Evolutionary conservation across 2,329 filamentous ascomycete genomes (phyloP).

Genomic region (Penicillium sp.): DNA sequence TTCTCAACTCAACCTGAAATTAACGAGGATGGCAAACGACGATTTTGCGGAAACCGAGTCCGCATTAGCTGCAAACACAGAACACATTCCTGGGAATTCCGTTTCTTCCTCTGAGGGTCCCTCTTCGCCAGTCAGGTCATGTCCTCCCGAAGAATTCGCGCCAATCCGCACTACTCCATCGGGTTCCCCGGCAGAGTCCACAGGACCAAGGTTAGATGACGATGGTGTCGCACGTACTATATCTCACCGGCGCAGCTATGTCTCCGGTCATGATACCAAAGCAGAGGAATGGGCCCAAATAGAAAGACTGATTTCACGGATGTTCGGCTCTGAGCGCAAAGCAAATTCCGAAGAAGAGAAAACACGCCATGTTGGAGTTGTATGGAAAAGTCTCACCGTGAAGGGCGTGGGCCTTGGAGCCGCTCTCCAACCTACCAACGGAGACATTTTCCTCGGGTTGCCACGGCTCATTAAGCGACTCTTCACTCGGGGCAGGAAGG

Average conservation of each 20-base stretch:
- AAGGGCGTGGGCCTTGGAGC: slow-evolving; percentile 69
- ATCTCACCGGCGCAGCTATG: slow-evolving; percentile 28
- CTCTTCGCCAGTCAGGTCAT: slow-evolving; percentile 1
- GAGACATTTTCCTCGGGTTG: slow-evolving; percentile 55
- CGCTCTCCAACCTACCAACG: slow-evolving; percentile 57
- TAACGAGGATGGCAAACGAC: neutral
- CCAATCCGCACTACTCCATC: slow-evolving; percentile 16
- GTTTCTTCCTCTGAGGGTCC: neutral
- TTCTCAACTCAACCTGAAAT: neutral
- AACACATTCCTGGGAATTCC: neutral
- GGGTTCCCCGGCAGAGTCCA: neutral
- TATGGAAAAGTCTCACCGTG: slow-evolving; percentile 70
- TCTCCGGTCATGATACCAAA: slow-evolving; percentile 21
- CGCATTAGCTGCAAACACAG: neutral
- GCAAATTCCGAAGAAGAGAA: slow-evolving; percentile 68
- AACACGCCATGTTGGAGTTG: slow-evolving; percentile 66
- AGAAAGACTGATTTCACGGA: slow-evolving; percentile 61
- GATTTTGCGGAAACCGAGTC: neutral
- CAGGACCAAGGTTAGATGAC: slow-evolving; percentile 13
- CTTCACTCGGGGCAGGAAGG: slow-evolving; percentile 35
- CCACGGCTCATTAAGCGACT: slow-evolving; percentile 50
- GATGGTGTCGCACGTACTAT: slow-evolving; percentile 22
- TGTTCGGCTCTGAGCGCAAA: slow-evolving; percentile 67
- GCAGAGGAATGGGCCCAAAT: slow-evolving; percentile 36
- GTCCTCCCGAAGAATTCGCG: neutral